These are phyloP conservation scores for Phytophthora macrochlamydospora DNA, from an alignment of 352 stramenopile species.

Conservation along the genomic window DNA sequence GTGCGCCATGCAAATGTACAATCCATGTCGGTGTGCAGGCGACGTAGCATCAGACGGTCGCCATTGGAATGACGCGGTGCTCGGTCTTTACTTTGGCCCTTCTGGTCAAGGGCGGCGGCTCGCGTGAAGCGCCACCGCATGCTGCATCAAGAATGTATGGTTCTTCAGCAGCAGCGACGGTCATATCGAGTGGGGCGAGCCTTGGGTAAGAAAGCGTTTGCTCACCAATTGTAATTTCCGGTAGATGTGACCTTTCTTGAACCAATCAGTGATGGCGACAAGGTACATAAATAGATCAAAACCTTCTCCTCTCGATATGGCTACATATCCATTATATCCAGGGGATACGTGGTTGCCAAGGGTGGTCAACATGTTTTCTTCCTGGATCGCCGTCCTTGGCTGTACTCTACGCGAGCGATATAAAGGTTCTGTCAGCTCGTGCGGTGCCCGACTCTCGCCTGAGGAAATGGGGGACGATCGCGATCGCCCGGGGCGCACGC, in stretches of 20 bases:
- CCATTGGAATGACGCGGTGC: background rate
- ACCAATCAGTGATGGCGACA: background rate
- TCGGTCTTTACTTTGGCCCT: background rate
- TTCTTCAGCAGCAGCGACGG: too few species aligned
- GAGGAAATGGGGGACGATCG: constrained; percentile 10
- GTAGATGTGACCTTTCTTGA: background rate
- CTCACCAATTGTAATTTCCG: background rate
- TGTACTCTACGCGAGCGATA: too few species aligned
- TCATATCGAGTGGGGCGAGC: too few species aligned
- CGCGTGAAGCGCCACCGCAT: too few species aligned
- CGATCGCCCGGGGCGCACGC: background rate
- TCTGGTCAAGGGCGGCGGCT: background rate
- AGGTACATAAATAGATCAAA: background rate
- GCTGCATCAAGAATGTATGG: too few species aligned
- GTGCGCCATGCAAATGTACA: too few species aligned
- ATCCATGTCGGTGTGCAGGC: too few species aligned
- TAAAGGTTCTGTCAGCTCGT: background rate
- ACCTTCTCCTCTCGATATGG: background rate
- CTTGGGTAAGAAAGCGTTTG: background rate
- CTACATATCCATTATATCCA: too few species aligned
- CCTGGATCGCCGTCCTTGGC: too few species aligned
- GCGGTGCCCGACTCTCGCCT: background rate
- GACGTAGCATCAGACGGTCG: background rate
- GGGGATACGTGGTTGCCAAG: too few species aligned
- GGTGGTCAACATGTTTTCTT: too few species aligned